These are phyloP conservation scores for Amphirosellinia nigrospora DNA, from an alignment of 495 filamentous ascomycete species.

Conservation along the genomic window DNA sequence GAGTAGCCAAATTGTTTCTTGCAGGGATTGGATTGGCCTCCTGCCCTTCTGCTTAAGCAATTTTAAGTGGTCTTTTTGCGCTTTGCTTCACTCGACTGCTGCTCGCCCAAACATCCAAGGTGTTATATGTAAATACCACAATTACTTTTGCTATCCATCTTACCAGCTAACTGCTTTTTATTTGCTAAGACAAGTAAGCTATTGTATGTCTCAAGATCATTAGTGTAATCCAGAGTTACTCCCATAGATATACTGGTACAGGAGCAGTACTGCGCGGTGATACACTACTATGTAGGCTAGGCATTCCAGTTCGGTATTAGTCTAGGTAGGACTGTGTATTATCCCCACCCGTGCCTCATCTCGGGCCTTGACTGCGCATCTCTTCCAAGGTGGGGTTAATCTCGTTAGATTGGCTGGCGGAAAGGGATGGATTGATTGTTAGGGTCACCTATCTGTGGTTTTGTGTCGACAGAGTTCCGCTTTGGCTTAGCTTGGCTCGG, in stretches of 20 bases:
- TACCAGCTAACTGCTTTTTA: no score
- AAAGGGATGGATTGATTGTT: conserved; percentile 12
- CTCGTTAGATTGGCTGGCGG: conserved; percentile 13
- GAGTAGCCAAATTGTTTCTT: no score
- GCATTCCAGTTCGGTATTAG: not conserved
- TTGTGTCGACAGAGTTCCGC: not conserved
- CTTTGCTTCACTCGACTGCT: not conserved
- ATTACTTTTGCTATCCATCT: not conserved
- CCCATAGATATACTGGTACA: not conserved
- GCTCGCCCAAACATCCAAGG: no score
- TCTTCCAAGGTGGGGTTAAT: conserved; percentile 13
- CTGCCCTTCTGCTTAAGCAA: not conserved
- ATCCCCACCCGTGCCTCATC: not conserved
- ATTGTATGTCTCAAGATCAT: conserved; percentile 4
- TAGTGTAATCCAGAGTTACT: conserved; percentile 2
- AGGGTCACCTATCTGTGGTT: conserved; percentile 3
- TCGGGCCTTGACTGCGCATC: conserved; percentile 4
- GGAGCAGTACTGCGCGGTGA: not conserved
- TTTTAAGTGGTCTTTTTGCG: not conserved
- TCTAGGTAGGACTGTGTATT: conserved; percentile 7
- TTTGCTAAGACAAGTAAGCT: conserved; percentile 6
- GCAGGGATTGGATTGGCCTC: no score
- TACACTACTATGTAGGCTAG: not conserved
- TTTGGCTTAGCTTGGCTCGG: conserved; percentile 11
- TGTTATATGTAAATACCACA: not conserved